Evolutionary conservation across 768 basidiomycete genomes (phyloP).

Genomic region (Tricholoma sp.): DNA sequence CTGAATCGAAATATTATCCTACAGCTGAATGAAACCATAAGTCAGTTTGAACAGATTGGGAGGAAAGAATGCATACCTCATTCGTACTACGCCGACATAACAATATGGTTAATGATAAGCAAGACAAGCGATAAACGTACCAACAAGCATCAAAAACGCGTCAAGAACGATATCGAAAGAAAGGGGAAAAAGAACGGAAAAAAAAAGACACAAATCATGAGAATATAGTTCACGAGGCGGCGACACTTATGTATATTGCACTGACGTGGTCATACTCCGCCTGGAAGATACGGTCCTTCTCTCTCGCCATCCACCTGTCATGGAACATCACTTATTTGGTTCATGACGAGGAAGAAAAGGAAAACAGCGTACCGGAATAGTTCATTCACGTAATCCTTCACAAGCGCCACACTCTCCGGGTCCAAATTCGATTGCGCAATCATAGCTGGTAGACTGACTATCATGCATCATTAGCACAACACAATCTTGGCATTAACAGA

Average conservation of each 20-base stretch:
- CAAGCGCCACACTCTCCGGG: constrained; percentile 71
- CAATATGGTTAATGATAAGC: background rate
- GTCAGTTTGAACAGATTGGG: background rate
- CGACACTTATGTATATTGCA: constrained; percentile 76
- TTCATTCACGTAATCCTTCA: constrained; percentile 88
- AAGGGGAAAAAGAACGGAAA: background rate
- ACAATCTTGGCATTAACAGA: background rate
- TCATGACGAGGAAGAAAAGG: background rate
- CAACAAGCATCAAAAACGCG: background rate
- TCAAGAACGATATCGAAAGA: background rate
- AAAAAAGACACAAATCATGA: background rate
- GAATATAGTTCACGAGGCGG: constrained; percentile 50
- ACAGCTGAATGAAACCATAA: too few relatives aligned
- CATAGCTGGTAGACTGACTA: constrained; percentile 91
- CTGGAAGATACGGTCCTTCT: constrained; percentile 69
- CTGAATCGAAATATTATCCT: too few relatives aligned
- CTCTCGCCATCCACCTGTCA: constrained; percentile 71
- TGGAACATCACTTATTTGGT: background rate
- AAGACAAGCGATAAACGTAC: background rate
- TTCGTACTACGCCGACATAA: background rate
- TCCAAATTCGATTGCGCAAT: constrained; percentile 89
- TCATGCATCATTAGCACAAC: background rate
- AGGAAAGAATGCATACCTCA: background rate
- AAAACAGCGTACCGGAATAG: constrained; percentile 57
- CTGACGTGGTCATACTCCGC: constrained; percentile 75